Conservation (phyloP, 805 yeast genomes). For the Metschnikowia chrysomelidarum region DNA sequence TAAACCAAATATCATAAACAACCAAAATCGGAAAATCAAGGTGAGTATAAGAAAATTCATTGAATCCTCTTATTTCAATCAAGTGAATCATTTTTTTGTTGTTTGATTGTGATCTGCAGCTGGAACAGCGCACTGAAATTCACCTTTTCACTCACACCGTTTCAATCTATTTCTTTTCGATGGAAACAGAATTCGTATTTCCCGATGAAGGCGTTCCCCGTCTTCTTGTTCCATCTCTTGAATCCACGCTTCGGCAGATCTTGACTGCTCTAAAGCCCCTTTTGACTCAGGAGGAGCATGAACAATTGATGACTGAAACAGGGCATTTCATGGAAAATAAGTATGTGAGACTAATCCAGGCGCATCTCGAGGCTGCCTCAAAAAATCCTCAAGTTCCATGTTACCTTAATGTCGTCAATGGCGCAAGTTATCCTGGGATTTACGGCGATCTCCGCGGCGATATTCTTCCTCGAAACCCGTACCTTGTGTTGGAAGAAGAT, state of each 20-base stretch:
- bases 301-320: constrained; percentile 43
- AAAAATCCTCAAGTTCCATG: constrained; percentile 32
- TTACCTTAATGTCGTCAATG: constrained; percentile 56
- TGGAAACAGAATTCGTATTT: too few species aligned
- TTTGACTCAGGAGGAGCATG: constrained; percentile 50
- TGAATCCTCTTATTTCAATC: too few species aligned
- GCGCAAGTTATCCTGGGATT: constrained; percentile 51
- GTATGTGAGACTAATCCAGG: constrained; percentile 47
- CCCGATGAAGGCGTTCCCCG: constrained; percentile 48
- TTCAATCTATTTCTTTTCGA: too few species aligned
- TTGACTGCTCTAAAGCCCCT: constrained; percentile 60
- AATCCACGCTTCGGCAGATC: constrained; percentile 50
- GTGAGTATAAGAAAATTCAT: too few species aligned
- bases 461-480: constrained; percentile 75
- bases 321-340: constrained; percentile 44
- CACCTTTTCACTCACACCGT: too few species aligned
- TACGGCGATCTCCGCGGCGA: constrained; percentile 65
- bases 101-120: too few species aligned
- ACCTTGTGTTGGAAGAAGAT: constrained; percentile 70
- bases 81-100: too few species aligned
- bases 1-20: too few species aligned
- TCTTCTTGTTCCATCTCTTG: constrained; percentile 61
- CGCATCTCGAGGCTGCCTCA: constrained; percentile 50
- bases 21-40: too few species aligned
- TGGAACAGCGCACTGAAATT: too few species aligned